These are phyloP conservation scores for Ajuga chamaepitys DNA, from an alignment of 257 asterid species.

Conservation along the genomic window DNA sequence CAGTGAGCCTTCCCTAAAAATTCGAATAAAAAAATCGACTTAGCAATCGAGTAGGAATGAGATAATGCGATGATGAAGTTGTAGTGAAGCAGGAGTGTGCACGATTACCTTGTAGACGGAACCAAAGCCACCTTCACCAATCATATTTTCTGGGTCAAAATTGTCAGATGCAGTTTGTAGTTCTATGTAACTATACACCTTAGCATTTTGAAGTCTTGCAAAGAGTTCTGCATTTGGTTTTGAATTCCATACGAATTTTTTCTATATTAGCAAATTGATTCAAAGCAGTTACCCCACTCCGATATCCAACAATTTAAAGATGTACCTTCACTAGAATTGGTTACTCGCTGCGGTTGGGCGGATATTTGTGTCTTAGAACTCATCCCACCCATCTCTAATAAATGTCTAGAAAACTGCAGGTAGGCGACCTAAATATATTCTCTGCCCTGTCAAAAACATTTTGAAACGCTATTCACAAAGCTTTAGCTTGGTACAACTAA, in stretches of 20 bases:
- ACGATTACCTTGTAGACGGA: conserved; percentile 67
- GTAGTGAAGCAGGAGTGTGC: not conserved
- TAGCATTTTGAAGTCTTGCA: conserved; percentile 28
- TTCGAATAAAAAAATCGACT: not conserved
- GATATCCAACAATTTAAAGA: no score
- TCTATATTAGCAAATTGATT: no score
- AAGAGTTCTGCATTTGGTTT: conserved; percentile 57
- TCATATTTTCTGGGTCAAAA: conserved; percentile 50
- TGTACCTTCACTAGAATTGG: no score
- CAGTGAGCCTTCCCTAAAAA: conserved; percentile 68
- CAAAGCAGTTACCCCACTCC: no score
- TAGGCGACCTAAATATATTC: no score
- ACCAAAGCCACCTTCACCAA: conserved; percentile 95
- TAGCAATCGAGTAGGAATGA: not conserved
- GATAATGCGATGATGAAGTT: not conserved
- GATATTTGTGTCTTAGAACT: no score
- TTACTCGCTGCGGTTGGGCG: no score
- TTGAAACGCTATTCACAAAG: no score
- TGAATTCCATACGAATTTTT: conserved; percentile 12
- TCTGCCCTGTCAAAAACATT: no score
- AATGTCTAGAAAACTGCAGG: no score
- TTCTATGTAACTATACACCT: conserved; percentile 56
- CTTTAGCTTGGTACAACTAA: not conserved
- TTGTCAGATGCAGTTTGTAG: conserved; percentile 54
- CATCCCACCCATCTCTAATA: no score